Evolutionary conservation across 164 flowering plant species (phyloP).

Genomic region (Hamamelis virginiana): DNA sequence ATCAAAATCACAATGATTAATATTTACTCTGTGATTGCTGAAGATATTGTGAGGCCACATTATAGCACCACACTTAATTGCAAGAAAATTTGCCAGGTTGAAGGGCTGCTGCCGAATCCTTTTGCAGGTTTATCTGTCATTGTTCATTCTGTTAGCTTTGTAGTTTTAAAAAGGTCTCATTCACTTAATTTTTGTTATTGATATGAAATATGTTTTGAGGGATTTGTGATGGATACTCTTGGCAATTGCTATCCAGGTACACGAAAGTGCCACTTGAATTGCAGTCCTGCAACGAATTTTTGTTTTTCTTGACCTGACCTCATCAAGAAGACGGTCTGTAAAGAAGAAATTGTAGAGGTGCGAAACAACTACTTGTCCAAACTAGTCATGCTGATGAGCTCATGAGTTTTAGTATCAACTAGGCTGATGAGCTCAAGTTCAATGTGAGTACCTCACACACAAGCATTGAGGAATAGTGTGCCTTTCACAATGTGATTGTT

Average conservation of each 20-base stretch:
- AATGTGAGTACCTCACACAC: not conserved
- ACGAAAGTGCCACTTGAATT: constrained; percentile 33
- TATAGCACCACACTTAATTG: constrained; percentile 24
- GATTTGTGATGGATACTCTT: constrained; percentile 15
- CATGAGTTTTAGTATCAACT: not conserved
- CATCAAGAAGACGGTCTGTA: too few species aligned
- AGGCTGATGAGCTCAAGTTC: too few species aligned
- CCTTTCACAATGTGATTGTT: not conserved
- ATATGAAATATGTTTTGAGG: too few species aligned
- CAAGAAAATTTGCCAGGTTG: constrained; percentile 46
- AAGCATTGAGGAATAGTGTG: not conserved
- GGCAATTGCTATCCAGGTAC: constrained; percentile 51
- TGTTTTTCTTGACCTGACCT: too few species aligned
- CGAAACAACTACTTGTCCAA: not conserved
- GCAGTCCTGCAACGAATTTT: too few species aligned
- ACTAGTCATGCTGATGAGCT: not conserved
- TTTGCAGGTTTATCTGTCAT: constrained; percentile 74
- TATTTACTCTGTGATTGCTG: constrained; percentile 59
- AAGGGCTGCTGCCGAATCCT: constrained; percentile 79
- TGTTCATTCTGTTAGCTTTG: not conserved
- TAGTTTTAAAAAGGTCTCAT: too few species aligned
- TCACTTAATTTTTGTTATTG: too few species aligned
- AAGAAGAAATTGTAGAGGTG: too few species aligned
- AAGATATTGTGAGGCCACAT: constrained; percentile 32
- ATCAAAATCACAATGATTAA: constrained; percentile 94